Base-by-base conservation (phyloP, 1,139 yeast species). In the Blastobotrys indianensis region DNA sequence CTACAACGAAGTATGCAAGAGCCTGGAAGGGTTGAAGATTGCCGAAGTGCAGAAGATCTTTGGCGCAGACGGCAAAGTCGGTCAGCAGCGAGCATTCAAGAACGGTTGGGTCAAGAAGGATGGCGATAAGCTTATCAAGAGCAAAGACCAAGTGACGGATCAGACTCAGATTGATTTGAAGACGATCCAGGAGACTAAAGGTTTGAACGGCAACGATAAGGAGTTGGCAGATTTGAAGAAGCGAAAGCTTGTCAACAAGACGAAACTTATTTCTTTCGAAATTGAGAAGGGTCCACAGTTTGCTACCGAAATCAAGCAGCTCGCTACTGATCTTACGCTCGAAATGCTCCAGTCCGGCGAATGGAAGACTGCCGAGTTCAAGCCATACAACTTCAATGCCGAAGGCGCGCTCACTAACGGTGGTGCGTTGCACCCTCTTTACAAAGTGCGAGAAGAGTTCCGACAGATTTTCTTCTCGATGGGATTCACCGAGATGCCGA, bases 401-500 rank as follows among this genome's bases (percentile, higher is more conserved):
- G 95, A 92, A 72, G 98, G 99, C 63, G 78, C 86, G 41, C 73
- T 74, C 55, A 94, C 97, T 44, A 73, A 72, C 40, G 78, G 94
- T 23, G 99, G 99, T 63, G 95, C 98, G 38, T 76, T 92, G 60
- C 99, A 92, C 68, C 99, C 99, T 32, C 76, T 92, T 62, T 87
- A 81, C 73, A 92, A 92, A 70, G 97, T 92, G 49, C 80, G 97
- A 62, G 97, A 90, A 69, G 98, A 94, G 68, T 94, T 92, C 70
- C 79, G 98, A 73, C 95, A 90, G 66, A 90, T 94, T 62, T 92
- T 94, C 78, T 92, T 92, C 72, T 81, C 94, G 38, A 81, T 92
- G 88, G 99, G 99, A 9, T 92, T 92, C 80, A 80, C 92, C 31
- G 99, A 92, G 73, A 92, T 92, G 99, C 97, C 98, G 51, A 84